Evolutionary conservation across 2,329 filamentous ascomycete species (phyloP), one percentile per base, ranked within the genome.

Genomic region (Diaporthe helianthi): DNA sequence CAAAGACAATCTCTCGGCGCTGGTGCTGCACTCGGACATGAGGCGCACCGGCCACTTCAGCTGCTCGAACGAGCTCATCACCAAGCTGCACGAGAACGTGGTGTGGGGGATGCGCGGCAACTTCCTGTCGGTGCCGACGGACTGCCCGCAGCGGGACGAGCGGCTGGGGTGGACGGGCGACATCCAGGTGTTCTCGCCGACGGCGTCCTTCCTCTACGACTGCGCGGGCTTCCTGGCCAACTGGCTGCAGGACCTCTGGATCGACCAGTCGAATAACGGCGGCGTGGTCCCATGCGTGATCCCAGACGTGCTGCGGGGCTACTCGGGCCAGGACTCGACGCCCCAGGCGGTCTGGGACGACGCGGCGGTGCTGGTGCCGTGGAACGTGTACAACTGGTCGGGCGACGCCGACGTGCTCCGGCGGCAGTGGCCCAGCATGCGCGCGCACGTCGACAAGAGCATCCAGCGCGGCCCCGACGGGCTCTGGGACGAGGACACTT

Each of bases 91-190:
- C 71, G 66, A 80, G 1, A 90, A 90, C 66, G 81, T 85, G 0
- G 74, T 79, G 36, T 89, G 87, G 87, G 83, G 82, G 6, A 87
- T 88, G 83, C 81, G 82, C 33, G 86, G 86, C 0, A 90, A 89
- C 72, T 89, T 90, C 72, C 72, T 89, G 3, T 83, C 81, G 0
- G 76, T 89, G 0, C 86, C 86, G 0, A 89, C 86, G 0, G 87
- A 90, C 72, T 88, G 85, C 71, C 86, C 86, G 0, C 85, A 87
- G 71, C 79, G 85, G 1, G 85, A 88, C 65, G 85, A 88, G 75
- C 80, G 85, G 0, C 75, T 87, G 7, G 83, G 84, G 24, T 86
- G 86, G 87, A 85, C 83, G 0, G 83, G 87, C 19, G 83, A 87
- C 71, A 77, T 81, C 9, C 83, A 83, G 46, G 80, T 82, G 1